Evolutionary conservation across 345 rosid genomes (phyloP), one percentile per base, ranked within the genome.

Genomic region (Bruguiera gymnorhiza): DNA sequence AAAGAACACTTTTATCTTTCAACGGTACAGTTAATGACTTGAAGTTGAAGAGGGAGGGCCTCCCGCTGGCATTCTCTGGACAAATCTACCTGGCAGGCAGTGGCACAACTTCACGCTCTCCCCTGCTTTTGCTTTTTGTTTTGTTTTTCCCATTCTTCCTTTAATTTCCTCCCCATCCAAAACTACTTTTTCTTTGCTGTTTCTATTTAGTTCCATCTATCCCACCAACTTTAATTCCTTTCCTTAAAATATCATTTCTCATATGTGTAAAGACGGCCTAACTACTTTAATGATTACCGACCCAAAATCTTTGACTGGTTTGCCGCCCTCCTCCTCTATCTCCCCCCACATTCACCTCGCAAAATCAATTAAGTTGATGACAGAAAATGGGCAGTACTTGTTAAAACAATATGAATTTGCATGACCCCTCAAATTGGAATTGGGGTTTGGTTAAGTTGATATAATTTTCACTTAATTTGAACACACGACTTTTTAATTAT

Each of bases 211-310:
- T 43, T 43, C 50, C 50, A 43, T 43, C 5, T 18, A 15, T 51
- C 11, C 39, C 32, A 13, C 24, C 32, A 6, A 27, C 75, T 83
- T 77, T 64, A 62, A 36, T 54, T 70, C 63, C 73, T 79, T 84
- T 76, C 65, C 82, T 77, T 81, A 79, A 81, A 84, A 81, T 81
- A 84, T 77, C 73, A 81, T 79, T 84, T 43, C 79, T 72, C 78
- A 70, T 68, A 16, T 30, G 52, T 32, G 79, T 72, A 83, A 79
- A 79, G 84, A 72, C 78, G 66, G 37, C 8, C 69, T 48, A 13
- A 1, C 52, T 2, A 0, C 82, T 81, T 77, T 79, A 81, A 81
- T 79, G 76, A 81, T 77, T 73, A 36, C 73, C 2, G 53, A 29
- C 80, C 63, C 69, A 6, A 78, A 65, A 66, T 80, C 84, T 80